phyloP scores from a whole-genome alignment of 2,329 filamentous ascomycete species.

The Onygenales sp. region DNA sequence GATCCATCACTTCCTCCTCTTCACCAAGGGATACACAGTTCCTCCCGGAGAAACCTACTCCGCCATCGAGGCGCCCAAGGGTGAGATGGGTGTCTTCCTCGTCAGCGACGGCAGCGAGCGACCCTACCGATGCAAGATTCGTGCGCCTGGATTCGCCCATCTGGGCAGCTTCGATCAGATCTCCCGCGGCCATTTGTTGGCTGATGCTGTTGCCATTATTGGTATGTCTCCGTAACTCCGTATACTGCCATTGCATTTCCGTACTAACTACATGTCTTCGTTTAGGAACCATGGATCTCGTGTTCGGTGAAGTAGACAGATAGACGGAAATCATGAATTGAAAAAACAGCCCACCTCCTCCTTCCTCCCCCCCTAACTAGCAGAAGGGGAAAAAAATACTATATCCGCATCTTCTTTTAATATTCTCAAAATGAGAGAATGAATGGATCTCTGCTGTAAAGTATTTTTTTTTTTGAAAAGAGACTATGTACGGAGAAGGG shows the following conservation, averaged over 20 bases:
- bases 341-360: too few relatives aligned
- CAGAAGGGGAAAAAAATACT: too few relatives aligned
- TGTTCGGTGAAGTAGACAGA: slow-evolving; percentile 64
- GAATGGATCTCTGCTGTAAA: too few relatives aligned
- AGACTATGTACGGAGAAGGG: too few relatives aligned
- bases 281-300: slow-evolving; percentile 65
- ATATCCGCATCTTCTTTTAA: too few relatives aligned
- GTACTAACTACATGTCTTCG: not conserved
- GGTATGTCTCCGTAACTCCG: slow-evolving; percentile 33
- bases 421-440: too few relatives aligned
- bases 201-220: slow-evolving; percentile 94
- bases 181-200: slow-evolving; percentile 81
- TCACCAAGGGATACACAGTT: slow-evolving; percentile 96
- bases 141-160: slow-evolving; percentile 93
- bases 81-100: slow-evolving; percentile 96
- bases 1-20: slow-evolving; percentile 97
- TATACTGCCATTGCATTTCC: not conserved
- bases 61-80: slow-evolving; percentile 98
- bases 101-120: slow-evolving; percentile 94
- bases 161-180: slow-evolving; percentile 90
- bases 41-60: slow-evolving; percentile 97
- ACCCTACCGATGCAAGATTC: slow-evolving; percentile 95
- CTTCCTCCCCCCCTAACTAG: too few relatives aligned
- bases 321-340: slow-evolving; percentile 20
- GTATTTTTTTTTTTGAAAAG: too few relatives aligned